Evolutionary conservation across 331 rosid species (phyloP).

Genomic region (Malus hybrid): DNA sequence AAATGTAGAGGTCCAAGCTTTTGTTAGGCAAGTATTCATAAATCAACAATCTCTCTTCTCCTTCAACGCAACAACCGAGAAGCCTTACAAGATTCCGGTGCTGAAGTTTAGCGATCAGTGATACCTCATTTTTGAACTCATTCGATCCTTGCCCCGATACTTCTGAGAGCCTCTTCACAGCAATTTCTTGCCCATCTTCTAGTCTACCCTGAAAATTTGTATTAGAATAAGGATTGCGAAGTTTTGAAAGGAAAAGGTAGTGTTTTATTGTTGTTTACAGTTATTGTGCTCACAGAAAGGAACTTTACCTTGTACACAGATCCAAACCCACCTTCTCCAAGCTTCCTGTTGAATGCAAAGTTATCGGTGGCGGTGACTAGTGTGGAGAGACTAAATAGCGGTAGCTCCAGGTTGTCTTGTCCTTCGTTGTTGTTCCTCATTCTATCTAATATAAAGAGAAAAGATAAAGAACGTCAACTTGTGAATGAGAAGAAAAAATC

Average conservation of each 20-base stretch:
- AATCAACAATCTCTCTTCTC: constrained; percentile 21
- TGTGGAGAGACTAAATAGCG: constrained; percentile 16
- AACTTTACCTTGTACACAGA: constrained; percentile 31
- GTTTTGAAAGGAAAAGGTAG: neutral
- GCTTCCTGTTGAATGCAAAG: constrained; percentile 32
- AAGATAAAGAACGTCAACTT: neutral
- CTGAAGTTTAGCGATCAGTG: constrained; percentile 33
- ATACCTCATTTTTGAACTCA: constrained; percentile 36
- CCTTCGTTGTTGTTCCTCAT: neutral
- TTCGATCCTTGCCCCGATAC: constrained; percentile 31
- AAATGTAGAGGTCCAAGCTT: constrained; percentile 35
- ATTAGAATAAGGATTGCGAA: neutral
- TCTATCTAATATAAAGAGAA: neutral
- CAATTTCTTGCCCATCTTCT: constrained; percentile 34
- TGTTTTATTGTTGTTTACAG: neutral
- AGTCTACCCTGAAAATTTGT: constrained; percentile 22
- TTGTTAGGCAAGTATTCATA: constrained; percentile 46
- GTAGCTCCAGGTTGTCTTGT: constrained; percentile 29
- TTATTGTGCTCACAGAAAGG: neutral
- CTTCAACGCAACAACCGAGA: constrained; percentile 15
- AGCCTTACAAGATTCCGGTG: constrained; percentile 39
- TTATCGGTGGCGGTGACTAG: constrained; percentile 27
- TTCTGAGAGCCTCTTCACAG: constrained; percentile 38
- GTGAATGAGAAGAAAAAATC: neutral
- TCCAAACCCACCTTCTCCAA: constrained; percentile 53